Conservation (phyloP, 495 filamentous ascomycete genomes). For the Aspergillus indologenus region DNA sequence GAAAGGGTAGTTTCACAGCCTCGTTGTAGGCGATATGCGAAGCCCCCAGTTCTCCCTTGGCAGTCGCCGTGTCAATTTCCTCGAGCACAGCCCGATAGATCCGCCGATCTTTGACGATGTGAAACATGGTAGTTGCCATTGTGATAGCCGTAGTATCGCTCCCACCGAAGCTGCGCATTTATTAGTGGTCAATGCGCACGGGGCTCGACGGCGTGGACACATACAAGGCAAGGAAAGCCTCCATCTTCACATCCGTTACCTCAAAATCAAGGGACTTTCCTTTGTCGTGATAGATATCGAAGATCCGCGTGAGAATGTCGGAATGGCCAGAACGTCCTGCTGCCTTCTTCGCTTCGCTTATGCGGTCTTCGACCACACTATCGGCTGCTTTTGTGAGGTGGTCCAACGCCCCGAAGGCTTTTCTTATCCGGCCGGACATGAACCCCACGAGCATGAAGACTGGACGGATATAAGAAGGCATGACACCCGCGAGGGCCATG, state of each 20-base stretch:
- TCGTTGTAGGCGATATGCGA: slow-evolving; percentile 21
- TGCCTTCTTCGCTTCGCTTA: background rate
- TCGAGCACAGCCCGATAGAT: slow-evolving; percentile 45
- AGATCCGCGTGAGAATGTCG: slow-evolving; percentile 20
- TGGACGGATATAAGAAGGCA: slow-evolving; percentile 23
- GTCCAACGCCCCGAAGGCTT: slow-evolving; percentile 15
- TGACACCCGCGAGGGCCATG: slow-evolving; percentile 21
- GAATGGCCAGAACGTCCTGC: slow-evolving; percentile 5
- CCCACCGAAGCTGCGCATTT: slow-evolving; percentile 35
- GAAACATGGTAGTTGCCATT: slow-evolving; percentile 45
- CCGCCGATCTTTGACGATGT: slow-evolving; percentile 48
- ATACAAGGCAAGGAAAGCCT: slow-evolving; percentile 20
- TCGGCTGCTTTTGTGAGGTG: slow-evolving; percentile 18
- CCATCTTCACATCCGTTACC: slow-evolving; percentile 22
- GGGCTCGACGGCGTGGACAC: background rate
- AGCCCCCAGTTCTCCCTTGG: slow-evolving; percentile 15
- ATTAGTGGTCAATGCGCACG: background rate
- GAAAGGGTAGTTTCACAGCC: slow-evolving; percentile 37
- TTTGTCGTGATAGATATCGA: slow-evolving; percentile 11
- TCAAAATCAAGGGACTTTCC: slow-evolving; percentile 19
- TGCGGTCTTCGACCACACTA: slow-evolving; percentile 13
- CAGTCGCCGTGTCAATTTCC: slow-evolving; percentile 45
- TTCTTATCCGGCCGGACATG: slow-evolving; percentile 12
- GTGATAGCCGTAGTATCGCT: slow-evolving; percentile 51
- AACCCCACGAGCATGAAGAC: slow-evolving; percentile 20